Percentiles rank a stretch among this genome's conserved stretches.
These are phyloP conservation scores for Trametes coccinea DNA, from an alignment of 768 basidiomycete species.

Conservation along the genomic window DNA sequence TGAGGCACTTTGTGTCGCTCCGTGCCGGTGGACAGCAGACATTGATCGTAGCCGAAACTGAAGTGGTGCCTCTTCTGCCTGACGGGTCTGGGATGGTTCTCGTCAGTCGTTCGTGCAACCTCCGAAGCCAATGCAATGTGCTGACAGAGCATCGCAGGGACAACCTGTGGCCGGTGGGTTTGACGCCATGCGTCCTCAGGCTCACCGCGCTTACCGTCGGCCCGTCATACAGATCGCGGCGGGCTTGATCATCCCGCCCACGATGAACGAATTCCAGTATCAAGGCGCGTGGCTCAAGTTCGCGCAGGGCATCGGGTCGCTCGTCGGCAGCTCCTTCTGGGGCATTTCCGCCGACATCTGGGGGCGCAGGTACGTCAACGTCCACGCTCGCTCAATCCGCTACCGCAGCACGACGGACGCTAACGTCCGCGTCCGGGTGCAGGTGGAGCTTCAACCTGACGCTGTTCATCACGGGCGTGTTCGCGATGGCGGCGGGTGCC, in stretches of 20 bases:
- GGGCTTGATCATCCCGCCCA: constrained; percentile 62
- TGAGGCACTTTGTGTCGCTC: constrained; percentile 19
- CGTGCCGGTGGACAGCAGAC: not conserved
- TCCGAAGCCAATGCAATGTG: not conserved
- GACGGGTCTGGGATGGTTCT: constrained; percentile 74
- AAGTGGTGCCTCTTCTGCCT: constrained; percentile 66
- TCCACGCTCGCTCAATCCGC: not conserved
- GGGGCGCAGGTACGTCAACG: constrained; percentile 48
- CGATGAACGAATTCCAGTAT: constrained; percentile 65
- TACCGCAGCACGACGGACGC: not conserved
- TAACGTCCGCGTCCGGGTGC: not conserved
- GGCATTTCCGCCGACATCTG: constrained; percentile 68
- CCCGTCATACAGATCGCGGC: constrained; percentile 51
- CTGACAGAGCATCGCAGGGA: constrained; percentile 42
- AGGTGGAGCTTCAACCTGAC: constrained; percentile 66
- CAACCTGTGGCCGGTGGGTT: constrained; percentile 68
- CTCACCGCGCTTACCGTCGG: not conserved
- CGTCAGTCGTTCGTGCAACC: constrained; percentile 43
- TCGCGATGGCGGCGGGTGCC: constrained; percentile 63
- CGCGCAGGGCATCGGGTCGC: constrained; percentile 69
- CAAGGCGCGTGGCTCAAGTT: constrained; percentile 64
- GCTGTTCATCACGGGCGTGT: constrained; percentile 63
- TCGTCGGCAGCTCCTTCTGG: constrained; percentile 72
- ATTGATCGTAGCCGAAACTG: not conserved
- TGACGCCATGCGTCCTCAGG: not conserved